Evolutionary conservation across 129 eudicot species (phyloP).

Genomic region (Flaveria bidentis): DNA sequence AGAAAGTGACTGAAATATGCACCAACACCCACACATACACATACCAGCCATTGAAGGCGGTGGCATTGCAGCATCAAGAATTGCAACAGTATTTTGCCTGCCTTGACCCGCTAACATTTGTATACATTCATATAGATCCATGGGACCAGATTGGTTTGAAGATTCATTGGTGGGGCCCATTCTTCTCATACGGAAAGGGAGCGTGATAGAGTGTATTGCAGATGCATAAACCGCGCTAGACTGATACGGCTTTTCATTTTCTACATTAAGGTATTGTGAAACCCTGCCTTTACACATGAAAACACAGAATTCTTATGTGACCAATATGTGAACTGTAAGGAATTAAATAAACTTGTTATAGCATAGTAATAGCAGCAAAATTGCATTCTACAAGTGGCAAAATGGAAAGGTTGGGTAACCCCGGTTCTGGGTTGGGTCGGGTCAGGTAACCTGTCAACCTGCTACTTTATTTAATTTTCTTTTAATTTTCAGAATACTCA

Average conservation of each 20-base stretch:
- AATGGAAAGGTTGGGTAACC: not conserved
- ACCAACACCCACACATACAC: not conserved
- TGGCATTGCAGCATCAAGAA: constrained; percentile 77
- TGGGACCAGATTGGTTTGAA: constrained; percentile 49
- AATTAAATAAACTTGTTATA: not conserved
- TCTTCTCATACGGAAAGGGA: constrained; percentile 81
- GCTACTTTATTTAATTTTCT: not conserved
- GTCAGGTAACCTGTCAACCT: not conserved
- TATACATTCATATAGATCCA: constrained; percentile 55
- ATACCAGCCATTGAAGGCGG: constrained; percentile 76
- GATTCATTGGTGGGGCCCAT: constrained; percentile 54
- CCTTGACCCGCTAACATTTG: constrained; percentile 75
- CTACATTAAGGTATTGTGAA: constrained; percentile 52
- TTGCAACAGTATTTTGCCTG: constrained; percentile 70
- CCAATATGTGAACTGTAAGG: not conserved
- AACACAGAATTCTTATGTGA: not conserved
- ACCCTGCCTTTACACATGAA: constrained; percentile 48
- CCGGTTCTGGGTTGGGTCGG: not conserved
- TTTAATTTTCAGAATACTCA: not conserved
- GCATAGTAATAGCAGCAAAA: not conserved
- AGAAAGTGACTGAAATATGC: not conserved
- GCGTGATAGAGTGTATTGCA: constrained; percentile 75
- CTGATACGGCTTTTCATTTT: constrained; percentile 72
- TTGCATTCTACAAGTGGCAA: not conserved
- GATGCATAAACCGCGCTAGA: constrained; percentile 92